phyloP scores from a whole-genome alignment of 2,329 filamentous ascomycete species.

The Arthrobotrys sinensis region DNA sequence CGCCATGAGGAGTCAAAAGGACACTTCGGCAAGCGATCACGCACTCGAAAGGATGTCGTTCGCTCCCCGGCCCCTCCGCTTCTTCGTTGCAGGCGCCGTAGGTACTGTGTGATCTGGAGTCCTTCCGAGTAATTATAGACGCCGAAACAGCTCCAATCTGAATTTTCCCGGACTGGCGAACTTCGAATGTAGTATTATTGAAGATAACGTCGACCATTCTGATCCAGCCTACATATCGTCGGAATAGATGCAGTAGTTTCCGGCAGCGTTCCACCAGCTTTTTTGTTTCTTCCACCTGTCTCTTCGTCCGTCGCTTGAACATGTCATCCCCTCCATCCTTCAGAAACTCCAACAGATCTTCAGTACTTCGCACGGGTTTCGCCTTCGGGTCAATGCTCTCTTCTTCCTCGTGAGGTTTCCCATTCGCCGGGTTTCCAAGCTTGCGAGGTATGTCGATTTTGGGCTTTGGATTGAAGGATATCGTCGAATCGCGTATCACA shows the following conservation, averaged over 20 bases:
- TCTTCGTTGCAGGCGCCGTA: constrained; percentile 83
- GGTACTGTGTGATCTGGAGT: constrained; percentile 89
- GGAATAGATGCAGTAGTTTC: constrained; percentile 77
- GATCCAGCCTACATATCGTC: constrained; percentile 89
- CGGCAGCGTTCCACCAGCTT: constrained; percentile 51
- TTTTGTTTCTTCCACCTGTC: constrained; percentile 64
- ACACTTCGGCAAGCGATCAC: constrained; percentile 88
- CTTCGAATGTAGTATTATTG: constrained; percentile 81
- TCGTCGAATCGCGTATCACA: constrained; percentile 84
- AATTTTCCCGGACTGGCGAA: constrained; percentile 85
- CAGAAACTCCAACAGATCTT: constrained; percentile 62
- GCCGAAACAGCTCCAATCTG: constrained; percentile 88
- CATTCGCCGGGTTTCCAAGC: constrained; percentile 62
- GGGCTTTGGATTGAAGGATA: constrained; percentile 79
- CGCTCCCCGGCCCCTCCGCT: constrained; percentile 7
- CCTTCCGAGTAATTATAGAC: constrained; percentile 89
- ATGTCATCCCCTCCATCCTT: constrained; percentile 59
- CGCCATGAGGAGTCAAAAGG: constrained; percentile 86
- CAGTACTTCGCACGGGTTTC: constrained; percentile 58
- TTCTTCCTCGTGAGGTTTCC: constrained; percentile 57
- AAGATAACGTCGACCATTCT: constrained; percentile 90
- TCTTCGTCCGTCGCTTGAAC: constrained; percentile 60
- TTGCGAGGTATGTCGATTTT: constrained; percentile 30
- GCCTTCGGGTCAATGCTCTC: constrained; percentile 59
- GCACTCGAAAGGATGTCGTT: constrained; percentile 89